phyloP scores from a whole-genome alignment of 2,329 filamentous ascomycete species.

The Xylaria sp. region DNA sequence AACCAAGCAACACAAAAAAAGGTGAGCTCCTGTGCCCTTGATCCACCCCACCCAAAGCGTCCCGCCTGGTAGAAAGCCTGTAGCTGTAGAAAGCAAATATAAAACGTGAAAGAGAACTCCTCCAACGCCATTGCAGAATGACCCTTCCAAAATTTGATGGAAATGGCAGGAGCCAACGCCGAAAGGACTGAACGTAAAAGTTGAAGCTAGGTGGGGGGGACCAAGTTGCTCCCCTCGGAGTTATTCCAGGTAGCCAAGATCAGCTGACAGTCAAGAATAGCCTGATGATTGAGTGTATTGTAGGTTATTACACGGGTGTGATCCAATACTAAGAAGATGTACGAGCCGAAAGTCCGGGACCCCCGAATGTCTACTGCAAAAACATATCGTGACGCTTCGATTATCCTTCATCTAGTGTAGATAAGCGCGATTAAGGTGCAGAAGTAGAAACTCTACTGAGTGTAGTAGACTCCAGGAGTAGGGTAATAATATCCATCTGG shows the following conservation, averaged over 20 bases:
- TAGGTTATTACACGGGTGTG: constrained; percentile 11
- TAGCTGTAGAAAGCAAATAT: constrained; percentile 31
- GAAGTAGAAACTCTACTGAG: constrained; percentile 57
- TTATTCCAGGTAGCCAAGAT: constrained; percentile 21
- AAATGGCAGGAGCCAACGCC: constrained; percentile 36
- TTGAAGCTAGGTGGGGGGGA: constrained; percentile 8
- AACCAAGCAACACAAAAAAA: constrained; percentile 16
- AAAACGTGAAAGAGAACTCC: constrained; percentile 31
- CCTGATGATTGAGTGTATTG: constrained; percentile 14
- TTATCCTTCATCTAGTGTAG: constrained; percentile 6
- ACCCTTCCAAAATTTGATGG: constrained; percentile 34
- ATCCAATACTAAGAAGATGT: constrained; percentile 21
- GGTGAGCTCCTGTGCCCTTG: constrained; percentile 16
- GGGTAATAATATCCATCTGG: constrained; percentile 77
- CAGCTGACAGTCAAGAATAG: constrained; percentile 13
- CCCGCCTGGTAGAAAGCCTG: constrained; percentile 13
- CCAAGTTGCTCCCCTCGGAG: neutral
- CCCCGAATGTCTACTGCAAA: constrained; percentile 11
- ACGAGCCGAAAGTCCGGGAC: constrained; percentile 2
- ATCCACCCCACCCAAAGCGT: constrained; percentile 12
- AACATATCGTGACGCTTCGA: neutral
- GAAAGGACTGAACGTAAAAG: constrained; percentile 22
- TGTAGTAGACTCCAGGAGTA: constrained; percentile 66
- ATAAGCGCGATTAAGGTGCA: neutral
- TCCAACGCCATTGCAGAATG: constrained; percentile 40